Base-by-base conservation (phyloP, 2,329 filamentous ascomycete species). In the Emergomyces africanus region DNA sequence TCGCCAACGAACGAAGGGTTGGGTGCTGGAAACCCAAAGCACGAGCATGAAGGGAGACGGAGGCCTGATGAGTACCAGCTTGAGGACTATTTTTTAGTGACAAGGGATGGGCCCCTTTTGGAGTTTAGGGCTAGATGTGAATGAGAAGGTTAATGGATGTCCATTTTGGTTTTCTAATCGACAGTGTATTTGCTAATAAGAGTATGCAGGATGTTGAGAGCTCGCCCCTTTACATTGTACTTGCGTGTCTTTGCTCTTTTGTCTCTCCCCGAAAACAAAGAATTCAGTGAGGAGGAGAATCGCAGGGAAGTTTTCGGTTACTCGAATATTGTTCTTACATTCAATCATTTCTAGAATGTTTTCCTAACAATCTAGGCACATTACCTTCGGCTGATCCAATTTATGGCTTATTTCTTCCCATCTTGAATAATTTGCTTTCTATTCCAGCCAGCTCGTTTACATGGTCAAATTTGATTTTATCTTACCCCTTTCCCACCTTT, bases 41-140 rank as follows among this genome's bases (percentile, higher is more conserved):
- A 62, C 20, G 49, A 39, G 14, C 61, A 65, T 55, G 66, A 59
- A 18, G 66, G 69, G 14, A 62, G 64, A 49, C 28, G 60, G 37
- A 60, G 62, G 54, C 51, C 53, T 42, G 60, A 60, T 3, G 65
- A 67, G 49, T 68, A 64, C 61, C 65, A 66, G 54, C 61, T 67
- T 59, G 48, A 44, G 18, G 65, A 66, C 37, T 63, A 49, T 60
- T 60, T 71, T 60, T 62, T 70, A 42, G 65, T 66, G 1, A 64
- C 65, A 35, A 66, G 69, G 55, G 66, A 71, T 59, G 71, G 71
- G 6, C 71, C 71, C 4, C 65, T 71, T 55, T 59, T 71, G 8
- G 64, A 69, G 57, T 63, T 70, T 62, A 59, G 62, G 61, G 59
- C 60, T 30, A 61, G 3, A 64, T 66, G 42, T 37, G 5, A 55